These are phyloP conservation scores for Gastrolobium villosum DNA, from an alignment of 306 rosid genomes.

Conservation along the genomic window DNA sequence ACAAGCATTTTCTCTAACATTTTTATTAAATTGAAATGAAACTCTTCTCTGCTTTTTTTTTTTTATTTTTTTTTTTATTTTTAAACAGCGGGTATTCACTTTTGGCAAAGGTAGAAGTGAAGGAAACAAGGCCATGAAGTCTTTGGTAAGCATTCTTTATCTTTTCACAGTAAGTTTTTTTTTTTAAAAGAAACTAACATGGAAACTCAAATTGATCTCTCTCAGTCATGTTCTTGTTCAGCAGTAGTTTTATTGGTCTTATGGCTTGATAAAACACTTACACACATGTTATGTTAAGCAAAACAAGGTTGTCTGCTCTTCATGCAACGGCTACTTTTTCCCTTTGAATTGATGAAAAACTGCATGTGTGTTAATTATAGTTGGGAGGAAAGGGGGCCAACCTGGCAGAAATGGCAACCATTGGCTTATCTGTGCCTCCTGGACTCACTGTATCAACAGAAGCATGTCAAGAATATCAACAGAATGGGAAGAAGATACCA, in stretches of 20 bases:
- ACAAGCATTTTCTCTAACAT: slow-evolving; percentile 18
- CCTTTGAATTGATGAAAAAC: slow-evolving; percentile 34
- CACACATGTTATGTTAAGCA: neutral
- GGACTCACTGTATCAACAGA: slow-evolving; percentile 98
- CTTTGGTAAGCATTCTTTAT: slow-evolving; percentile 71
- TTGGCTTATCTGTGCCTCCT: slow-evolving; percentile 90
- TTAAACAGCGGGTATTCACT: slow-evolving; percentile 81
- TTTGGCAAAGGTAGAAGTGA: slow-evolving; percentile 95
- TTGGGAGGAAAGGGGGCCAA: slow-evolving; percentile 99
- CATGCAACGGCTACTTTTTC: slow-evolving; percentile 3
- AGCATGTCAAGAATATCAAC: slow-evolving; percentile 96
- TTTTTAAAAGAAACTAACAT: neutral
- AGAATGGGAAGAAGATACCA: slow-evolving; percentile 68
- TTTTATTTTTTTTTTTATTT: no score
- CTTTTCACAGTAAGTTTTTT: neutral
- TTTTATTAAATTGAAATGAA: slow-evolving; percentile 27
- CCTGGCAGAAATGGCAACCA: slow-evolving; percentile 97
- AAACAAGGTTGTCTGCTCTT: neutral
- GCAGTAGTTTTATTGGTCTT: slow-evolving; percentile 14
- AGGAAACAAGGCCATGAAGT: slow-evolving; percentile 94
- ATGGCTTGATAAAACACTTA: neutral
- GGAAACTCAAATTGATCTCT: slow-evolving; percentile 4
- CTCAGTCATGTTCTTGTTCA: slow-evolving; percentile 1
- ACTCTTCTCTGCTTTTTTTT: slow-evolving; percentile 41
- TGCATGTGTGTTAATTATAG: slow-evolving; percentile 52